Conservation (phyloP, 2,329 filamentous ascomycete genomes). For the Emericellopsis cladophorae region DNA sequence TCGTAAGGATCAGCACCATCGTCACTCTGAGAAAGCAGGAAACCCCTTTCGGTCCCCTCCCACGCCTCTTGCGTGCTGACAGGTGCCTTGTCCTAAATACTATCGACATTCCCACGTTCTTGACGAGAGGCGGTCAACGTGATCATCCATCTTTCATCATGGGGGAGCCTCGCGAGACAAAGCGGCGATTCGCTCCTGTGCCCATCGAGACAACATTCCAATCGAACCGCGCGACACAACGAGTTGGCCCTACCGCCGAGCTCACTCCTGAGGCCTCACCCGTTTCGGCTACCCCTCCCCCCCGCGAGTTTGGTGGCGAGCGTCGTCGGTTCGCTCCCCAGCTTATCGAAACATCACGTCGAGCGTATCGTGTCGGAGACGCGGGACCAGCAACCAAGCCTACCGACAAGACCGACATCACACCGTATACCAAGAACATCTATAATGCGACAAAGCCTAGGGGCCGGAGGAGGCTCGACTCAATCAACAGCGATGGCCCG, state of each 20-base stretch:
- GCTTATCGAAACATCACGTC: constrained; percentile 66
- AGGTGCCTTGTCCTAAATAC: no score
- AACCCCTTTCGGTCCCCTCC: no score
- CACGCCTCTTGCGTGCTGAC: no score
- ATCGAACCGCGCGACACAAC: constrained; percentile 29
- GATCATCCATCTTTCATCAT: constrained; percentile 1
- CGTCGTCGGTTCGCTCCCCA: constrained; percentile 58
- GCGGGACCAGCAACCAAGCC: constrained; percentile 47
- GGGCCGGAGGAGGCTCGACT: constrained; percentile 18
- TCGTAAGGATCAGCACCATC: no score
- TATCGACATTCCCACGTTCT: no score
- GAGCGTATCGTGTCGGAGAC: constrained; percentile 56
- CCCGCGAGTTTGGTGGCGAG: constrained; percentile 25
- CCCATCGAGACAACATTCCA: constrained; percentile 62
- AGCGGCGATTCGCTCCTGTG: constrained; percentile 52
- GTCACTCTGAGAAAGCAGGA: no score
- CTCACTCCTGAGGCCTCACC: constrained; percentile 41
- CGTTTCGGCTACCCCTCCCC: constrained; percentile 30
- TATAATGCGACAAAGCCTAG: constrained; percentile 34
- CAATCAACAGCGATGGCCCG: constrained; percentile 13
- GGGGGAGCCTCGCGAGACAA: constrained; percentile 15
- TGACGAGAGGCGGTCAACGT: no score
- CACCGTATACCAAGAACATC: constrained; percentile 49
- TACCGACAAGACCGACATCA: constrained; percentile 61
- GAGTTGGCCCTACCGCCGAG: constrained; percentile 40